A percentile compares a stretch with the other conserved stretches of the same genome.
phyloP scores from a whole-genome alignment of 331 rosid species.

The Saraca asoca region DNA sequence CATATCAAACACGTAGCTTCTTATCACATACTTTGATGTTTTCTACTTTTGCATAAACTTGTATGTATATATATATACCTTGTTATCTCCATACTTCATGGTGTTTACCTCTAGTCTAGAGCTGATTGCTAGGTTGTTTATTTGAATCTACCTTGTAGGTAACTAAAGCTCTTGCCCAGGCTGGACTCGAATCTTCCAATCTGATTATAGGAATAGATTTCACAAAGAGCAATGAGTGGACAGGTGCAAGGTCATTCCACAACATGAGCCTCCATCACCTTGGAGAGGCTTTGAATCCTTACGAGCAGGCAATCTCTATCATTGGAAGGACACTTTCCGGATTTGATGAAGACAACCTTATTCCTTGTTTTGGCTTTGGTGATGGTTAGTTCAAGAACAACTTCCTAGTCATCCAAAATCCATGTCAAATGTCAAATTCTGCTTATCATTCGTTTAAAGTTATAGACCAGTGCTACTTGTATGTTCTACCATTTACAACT shows the following conservation, averaged over 20 bases:
- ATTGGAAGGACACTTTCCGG: slow-evolving; percentile 36
- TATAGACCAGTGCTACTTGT: no score
- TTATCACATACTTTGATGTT: no score
- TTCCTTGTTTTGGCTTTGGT: slow-evolving; percentile 45
- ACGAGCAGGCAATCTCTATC: slow-evolving; percentile 43
- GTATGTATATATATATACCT: no score
- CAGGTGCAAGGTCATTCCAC: slow-evolving; percentile 30
- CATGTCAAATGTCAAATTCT: no score
- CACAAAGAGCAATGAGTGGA: slow-evolving; percentile 38
- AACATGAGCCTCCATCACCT: slow-evolving; percentile 28
- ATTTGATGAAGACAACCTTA: slow-evolving; percentile 37
- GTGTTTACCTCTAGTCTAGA: neutral
- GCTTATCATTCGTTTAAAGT: no score
- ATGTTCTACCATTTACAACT: no score
- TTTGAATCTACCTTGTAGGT: slow-evolving; percentile 12
- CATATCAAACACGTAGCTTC: no score
- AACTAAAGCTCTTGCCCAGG: slow-evolving; percentile 30
- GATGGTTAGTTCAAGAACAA: slow-evolving; percentile 33
- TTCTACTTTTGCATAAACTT: no score
- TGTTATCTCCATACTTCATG: no score
- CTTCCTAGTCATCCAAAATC: neutral
- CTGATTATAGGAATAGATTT: slow-evolving; percentile 32
- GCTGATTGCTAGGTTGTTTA: neutral
- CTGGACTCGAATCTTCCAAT: slow-evolving; percentile 35
- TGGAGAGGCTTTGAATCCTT: slow-evolving; percentile 35